phyloP scores from a whole-genome alignment of 495 filamentous ascomycete species.

The Penicillium lagena region DNA sequence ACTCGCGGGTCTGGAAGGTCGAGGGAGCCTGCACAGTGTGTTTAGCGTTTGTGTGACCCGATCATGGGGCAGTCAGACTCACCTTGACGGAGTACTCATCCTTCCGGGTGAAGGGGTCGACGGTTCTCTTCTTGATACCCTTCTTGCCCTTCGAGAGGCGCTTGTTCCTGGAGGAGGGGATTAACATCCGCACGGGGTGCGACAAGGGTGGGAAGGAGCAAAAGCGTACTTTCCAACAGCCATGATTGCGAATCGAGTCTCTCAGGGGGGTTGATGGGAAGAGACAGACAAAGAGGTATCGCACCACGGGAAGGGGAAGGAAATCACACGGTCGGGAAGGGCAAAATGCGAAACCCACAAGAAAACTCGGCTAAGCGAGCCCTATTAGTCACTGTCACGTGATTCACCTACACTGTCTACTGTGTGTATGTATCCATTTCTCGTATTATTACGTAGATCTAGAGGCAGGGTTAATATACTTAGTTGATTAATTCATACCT shows the following conservation, averaged over 20 bases:
- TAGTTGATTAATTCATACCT: neutral
- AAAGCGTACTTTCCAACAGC: conserved; percentile 82
- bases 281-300: conserved; percentile 38
- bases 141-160: conserved; percentile 99
- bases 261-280: conserved; percentile 29
- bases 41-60: conserved; percentile 14
- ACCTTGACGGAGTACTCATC: conserved; percentile 99
- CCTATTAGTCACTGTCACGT: conserved; percentile 25
- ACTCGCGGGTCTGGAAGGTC: conserved; percentile 95
- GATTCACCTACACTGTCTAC: conserved; percentile 5
- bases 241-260: conserved; percentile 63
- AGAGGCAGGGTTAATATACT: neutral
- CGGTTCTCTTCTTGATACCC: conserved; percentile 98
- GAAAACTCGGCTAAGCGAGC: conserved; percentile 47
- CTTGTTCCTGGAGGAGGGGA: conserved; percentile 75
- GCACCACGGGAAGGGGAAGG: conserved; percentile 34
- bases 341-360: conserved; percentile 40
- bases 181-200: conserved; percentile 1
- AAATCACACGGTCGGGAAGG: conserved; percentile 31
- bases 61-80: conserved; percentile 13
- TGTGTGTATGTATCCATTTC: conserved; percentile 1
- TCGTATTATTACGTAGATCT: conserved; percentile 1
- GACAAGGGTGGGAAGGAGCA: conserved; percentile 3
- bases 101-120: conserved; percentile 96
- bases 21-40: conserved; percentile 66